Evolutionary conservation across 345 rosid genomes (phyloP).

Genomic region (Passiflora organensis): DNA sequence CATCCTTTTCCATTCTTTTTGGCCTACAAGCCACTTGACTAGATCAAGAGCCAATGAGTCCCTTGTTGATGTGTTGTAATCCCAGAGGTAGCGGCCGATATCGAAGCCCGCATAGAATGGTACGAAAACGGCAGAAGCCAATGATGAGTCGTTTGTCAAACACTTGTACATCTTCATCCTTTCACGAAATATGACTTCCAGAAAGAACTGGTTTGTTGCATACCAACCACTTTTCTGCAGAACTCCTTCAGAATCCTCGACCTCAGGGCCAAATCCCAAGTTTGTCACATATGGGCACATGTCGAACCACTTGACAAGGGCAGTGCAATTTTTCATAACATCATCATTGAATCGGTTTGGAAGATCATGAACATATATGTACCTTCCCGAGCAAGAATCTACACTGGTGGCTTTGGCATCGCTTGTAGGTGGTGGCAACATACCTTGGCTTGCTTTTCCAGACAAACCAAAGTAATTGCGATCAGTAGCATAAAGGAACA

Average conservation of each 20-base stretch:
- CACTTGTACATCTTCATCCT: conserved; percentile 18
- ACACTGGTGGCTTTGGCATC: no score
- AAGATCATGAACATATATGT: conserved; percentile 19
- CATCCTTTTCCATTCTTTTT: conserved; percentile 15
- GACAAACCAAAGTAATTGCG: not conserved
- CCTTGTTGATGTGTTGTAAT: not conserved
- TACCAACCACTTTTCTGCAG: conserved; percentile 9
- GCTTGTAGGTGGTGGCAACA: no score
- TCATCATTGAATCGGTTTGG: conserved; percentile 10
- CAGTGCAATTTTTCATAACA: conserved; percentile 8
- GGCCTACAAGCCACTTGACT: conserved; percentile 8
- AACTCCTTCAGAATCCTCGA: conserved; percentile 4
- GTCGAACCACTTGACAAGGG: conserved; percentile 5
- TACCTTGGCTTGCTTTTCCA: not conserved
- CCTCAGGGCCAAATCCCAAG: conserved; percentile 7
- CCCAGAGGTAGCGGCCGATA: conserved; percentile 14
- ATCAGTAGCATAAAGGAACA: not conserved
- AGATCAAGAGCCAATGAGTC: conserved; percentile 12
- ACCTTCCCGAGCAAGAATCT: conserved; percentile 12
- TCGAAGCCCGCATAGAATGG: conserved; percentile 16
- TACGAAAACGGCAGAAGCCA: conserved; percentile 19
- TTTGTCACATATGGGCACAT: conserved; percentile 15
- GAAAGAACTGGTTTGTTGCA: conserved; percentile 15
- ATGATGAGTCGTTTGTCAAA: conserved; percentile 14
- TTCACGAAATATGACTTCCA: conserved; percentile 14